These are phyloP conservation scores for Sutorius australiensis DNA, from an alignment of 768 basidiomycete species.

Conservation along the genomic window DNA sequence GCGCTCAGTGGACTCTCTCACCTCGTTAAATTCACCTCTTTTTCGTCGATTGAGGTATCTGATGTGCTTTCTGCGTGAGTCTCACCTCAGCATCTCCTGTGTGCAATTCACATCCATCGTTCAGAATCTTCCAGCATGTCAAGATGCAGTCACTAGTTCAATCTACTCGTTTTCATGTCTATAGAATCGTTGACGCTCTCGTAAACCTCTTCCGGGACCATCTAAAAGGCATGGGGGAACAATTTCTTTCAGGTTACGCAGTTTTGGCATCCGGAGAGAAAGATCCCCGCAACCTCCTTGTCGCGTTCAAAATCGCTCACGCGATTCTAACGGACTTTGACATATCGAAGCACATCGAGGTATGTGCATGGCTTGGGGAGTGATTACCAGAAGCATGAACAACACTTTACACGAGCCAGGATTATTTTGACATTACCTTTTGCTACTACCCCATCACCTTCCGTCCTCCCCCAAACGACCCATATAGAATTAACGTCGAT, in stretches of 20 bases:
- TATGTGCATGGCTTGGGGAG: conserved; percentile 33
- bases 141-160: conserved; percentile 82
- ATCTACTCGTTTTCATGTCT: conserved; percentile 76
- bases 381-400: background rate
- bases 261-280: conserved; percentile 91
- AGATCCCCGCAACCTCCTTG: conserved; percentile 88
- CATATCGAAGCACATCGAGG: conserved; percentile 70
- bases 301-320: conserved; percentile 86
- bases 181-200: conserved; percentile 74
- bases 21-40: conserved; percentile 58
- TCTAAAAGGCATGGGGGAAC: conserved; percentile 65
- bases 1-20: conserved; percentile 72
- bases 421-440: conserved; percentile 90
- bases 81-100: background rate
- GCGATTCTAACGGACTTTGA: conserved; percentile 89
- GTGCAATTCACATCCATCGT: background rate
- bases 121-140: conserved; percentile 72
- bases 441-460: conserved; percentile 99
- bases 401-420: conserved; percentile 41
- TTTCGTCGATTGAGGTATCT: conserved; percentile 61
- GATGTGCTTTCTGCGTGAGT: conserved; percentile 59
- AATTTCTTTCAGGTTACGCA: conserved; percentile 75
- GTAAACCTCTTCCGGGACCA: conserved; percentile 37
- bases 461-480: conserved; percentile 89
- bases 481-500: conserved; percentile 86